These are phyloP conservation scores for Nicotiana otophora DNA, from an alignment of 257 asterid genomes.

Conservation along the genomic window DNA sequence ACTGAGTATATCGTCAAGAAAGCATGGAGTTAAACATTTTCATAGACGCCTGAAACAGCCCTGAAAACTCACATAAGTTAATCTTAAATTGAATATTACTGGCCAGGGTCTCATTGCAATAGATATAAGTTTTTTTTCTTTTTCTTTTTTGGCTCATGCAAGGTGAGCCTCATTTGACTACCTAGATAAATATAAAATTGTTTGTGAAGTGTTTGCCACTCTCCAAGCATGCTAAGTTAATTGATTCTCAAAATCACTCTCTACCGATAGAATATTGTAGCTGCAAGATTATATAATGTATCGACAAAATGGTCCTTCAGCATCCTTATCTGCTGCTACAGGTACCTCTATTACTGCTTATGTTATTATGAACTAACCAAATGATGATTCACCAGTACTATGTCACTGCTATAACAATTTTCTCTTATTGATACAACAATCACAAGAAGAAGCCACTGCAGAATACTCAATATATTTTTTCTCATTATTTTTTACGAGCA, in stretches of 20 bases:
- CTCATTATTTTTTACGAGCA: background rate
- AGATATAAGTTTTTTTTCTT: background rate
- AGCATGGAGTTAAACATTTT: background rate
- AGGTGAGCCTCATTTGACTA: background rate
- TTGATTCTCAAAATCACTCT: background rate
- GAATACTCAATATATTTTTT: background rate
- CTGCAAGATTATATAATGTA: background rate
- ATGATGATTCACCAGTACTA: background rate
- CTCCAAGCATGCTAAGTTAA: background rate
- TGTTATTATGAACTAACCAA: background rate
- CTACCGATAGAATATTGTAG: background rate
- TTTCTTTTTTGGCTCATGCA: background rate
- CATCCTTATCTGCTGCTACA: background rate
- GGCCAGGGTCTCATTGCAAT: background rate
- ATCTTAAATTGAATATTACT: background rate
- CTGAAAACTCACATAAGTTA: background rate
- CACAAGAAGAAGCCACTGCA: background rate
- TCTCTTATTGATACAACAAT: background rate
- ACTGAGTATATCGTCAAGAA: background rate
- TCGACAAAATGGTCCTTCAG: background rate
- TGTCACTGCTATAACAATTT: background rate
- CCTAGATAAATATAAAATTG: background rate
- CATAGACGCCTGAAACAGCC: background rate
- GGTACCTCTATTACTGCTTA: background rate
- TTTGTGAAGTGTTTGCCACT: background rate